Evolutionary conservation across 2,329 filamentous ascomycete genomes (phyloP), one percentile per base, ranked within the genome.

Genomic region (Torrubiella hemipterigena): DNA sequence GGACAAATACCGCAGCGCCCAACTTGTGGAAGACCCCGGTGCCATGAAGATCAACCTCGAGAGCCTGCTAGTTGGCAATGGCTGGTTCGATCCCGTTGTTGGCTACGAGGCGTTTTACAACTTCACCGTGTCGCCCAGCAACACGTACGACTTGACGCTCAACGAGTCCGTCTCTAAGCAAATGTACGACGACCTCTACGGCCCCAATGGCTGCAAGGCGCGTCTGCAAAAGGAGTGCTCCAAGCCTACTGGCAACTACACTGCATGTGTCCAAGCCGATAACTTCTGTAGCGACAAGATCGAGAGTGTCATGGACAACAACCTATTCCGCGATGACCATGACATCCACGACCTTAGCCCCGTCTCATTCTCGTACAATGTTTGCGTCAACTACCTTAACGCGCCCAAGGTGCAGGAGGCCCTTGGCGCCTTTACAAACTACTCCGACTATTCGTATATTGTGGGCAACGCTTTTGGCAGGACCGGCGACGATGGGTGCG

Each of bases 51-150:
- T 67, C 3, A 46, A 63, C 4, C 55, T 81, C 11, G 56, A 57
- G 8, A 68, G 74, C 1, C 50, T 82, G 1, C 74, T 76, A 20
- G 75, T 82, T 35, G 58, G 80, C 32, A 79, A 81, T 49, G 77
- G 75, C 9, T 67, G 74, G 37, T 57, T 81, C 20, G 78, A 82
- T 44, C 59, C 67, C 36, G 44, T 71, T 11, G 58, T 73, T 3
- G 73, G 81, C 51, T 58, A 56, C 6, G 61, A 65, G 4, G 67
- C 52, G 41, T 71, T 67, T 37, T 59, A 68, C 2, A 44, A 51
- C 11, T 73, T 73, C 48, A 65, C 66, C 6, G 26, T 27, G 12
- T 15, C 6, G n/a, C 26, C 33, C 3, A 29, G 33, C 14, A 28
- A 24, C 29, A 35, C 33, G 12, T 35, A 35, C 19, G 23, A 31